Percentiles rank a stretch among this genome's conserved stretches.
Conservation (phyloP, 1,139 yeast species). For the Neolecta irregularis region DNA sequence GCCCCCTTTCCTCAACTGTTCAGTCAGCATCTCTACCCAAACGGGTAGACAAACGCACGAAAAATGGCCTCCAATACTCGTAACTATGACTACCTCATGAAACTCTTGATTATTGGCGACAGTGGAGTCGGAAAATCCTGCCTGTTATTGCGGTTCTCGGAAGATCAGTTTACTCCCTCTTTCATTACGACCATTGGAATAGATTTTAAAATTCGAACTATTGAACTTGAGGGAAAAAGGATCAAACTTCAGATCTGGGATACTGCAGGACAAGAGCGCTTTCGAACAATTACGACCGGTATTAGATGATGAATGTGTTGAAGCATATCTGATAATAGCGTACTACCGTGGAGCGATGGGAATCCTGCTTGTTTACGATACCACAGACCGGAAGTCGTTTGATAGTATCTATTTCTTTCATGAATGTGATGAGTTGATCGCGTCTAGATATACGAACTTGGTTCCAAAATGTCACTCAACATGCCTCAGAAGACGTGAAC, state of each 20-base stretch:
- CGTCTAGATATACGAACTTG: constrained; percentile 51
- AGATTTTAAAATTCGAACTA: constrained; percentile 93
- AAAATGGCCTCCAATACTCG: constrained; percentile 33
- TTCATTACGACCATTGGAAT: constrained; percentile 96
- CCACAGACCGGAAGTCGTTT: constrained; percentile 86
- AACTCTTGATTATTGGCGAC: constrained; percentile 86
- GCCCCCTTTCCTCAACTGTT: too few relatives aligned
- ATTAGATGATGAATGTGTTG: background rate
- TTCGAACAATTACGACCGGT: constrained; percentile 82
- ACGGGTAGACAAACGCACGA: constrained; percentile 12
- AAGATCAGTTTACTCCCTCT: constrained; percentile 90
- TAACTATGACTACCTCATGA: constrained; percentile 87
- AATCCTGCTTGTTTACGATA: constrained; percentile 87
- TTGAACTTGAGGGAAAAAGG: constrained; percentile 80
- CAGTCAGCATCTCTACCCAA: too few relatives aligned
- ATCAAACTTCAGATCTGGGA: constrained; percentile 97
- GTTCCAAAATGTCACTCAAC: constrained; percentile 90
- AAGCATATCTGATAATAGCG: constrained; percentile 28
- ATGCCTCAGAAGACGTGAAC: constrained; percentile 91
- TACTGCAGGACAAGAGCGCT: constrained; percentile 93
- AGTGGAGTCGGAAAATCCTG: constrained; percentile 97
- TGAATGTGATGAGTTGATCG: constrained; percentile 3
- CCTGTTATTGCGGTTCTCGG: constrained; percentile 81
- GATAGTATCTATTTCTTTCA: constrained; percentile 33
- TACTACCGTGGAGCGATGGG: constrained; percentile 99